Base-by-base conservation (phyloP, 306 rosid genomes). In the Elaeagnus macrophylla region DNA sequence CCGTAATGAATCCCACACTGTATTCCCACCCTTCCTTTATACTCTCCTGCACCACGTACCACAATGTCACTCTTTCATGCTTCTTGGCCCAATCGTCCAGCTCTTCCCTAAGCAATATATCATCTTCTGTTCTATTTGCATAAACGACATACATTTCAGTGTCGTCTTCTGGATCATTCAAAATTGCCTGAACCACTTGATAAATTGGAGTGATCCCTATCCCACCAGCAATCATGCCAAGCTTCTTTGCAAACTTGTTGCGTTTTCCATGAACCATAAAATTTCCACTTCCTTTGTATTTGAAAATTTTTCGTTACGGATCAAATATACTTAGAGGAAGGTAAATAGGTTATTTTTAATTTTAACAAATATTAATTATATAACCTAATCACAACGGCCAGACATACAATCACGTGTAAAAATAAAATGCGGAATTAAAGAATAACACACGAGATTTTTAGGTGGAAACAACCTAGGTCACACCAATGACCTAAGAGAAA, bases 171-270 rank as follows among this genome's bases (percentile, higher is more conserved):
- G 79, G 79, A 19, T 89, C 90, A 61, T 79, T 81, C 51, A 89
- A 10, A 18, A 89, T 72, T 8, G 90, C 90, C 35, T 85, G 85
- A n/a, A 56, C 85, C 48, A 85, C 81, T 69, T 85, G 95, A 61
- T 81, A 89, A 10, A 90, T 66, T 0, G 97, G 97, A 0, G 97
- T 90, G 70, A 90, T 90, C 45, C 97, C 95, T 2, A 91, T 81
- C 51, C 97, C 97, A 15, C 95, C 95, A 0, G 94, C 89, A 36
- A 89, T 5, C 97, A 89, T 75, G 47, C 85, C 82, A 0, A 89
- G 66, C 66, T 55, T 75, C 56, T 71, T 85, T 0, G 85, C 88
- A 56, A 71, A 85, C 58, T 43, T 77, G n/a, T n/a, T n/a, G 37
- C 41, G 70, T 32, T 79, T 75, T 0, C 89, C 88, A 1, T 65